phyloP scores from a whole-genome alignment of 345 rosid genomes.

The Syzygium aromaticum region DNA sequence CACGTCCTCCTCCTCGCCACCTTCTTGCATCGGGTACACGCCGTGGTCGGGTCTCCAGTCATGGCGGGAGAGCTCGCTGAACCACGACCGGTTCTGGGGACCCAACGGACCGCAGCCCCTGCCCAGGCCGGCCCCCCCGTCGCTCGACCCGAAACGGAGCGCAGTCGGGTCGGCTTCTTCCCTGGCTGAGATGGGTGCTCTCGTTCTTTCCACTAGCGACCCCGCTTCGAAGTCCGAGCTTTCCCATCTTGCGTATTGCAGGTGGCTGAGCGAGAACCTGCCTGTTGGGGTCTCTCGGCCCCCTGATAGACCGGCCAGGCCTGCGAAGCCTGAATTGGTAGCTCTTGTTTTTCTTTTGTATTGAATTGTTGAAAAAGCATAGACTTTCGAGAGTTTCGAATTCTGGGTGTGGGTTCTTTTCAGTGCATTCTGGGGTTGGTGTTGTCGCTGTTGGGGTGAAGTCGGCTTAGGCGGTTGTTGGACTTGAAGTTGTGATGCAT shows the following conservation, averaged over 20 bases:
- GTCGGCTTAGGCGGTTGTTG: background rate
- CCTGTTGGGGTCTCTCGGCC: constrained; percentile 51
- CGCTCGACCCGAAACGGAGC: background rate
- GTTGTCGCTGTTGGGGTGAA: background rate
- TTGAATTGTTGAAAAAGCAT: background rate
- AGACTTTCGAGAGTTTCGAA: background rate
- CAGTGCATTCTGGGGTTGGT: background rate
- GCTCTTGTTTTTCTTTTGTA: background rate
- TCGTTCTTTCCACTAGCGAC: constrained; percentile 66
- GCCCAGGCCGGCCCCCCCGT: constrained; percentile 1
- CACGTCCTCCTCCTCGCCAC: constrained; percentile 19
- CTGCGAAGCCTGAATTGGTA: constrained; percentile 60
- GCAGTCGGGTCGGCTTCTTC: constrained; percentile 47
- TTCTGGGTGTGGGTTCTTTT: background rate
- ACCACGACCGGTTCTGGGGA: constrained; percentile 73
- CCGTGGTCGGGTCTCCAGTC: constrained; percentile 61
- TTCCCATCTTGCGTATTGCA: constrained; percentile 73
- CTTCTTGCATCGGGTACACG: constrained; percentile 14
- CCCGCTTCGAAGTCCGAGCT: constrained; percentile 61
- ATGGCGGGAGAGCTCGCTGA: constrained; percentile 64
- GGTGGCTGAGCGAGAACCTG: constrained; percentile 49
- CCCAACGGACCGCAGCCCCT: constrained; percentile 50
- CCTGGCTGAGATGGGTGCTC: constrained; percentile 76
- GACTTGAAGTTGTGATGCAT: background rate
- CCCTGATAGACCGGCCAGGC: constrained; percentile 73